Percentiles rank a stretch among this genome's conserved stretches.
phyloP scores from a whole-genome alignment of 148 eudicot genomes.

The Vaccinium macrocarpon region DNA sequence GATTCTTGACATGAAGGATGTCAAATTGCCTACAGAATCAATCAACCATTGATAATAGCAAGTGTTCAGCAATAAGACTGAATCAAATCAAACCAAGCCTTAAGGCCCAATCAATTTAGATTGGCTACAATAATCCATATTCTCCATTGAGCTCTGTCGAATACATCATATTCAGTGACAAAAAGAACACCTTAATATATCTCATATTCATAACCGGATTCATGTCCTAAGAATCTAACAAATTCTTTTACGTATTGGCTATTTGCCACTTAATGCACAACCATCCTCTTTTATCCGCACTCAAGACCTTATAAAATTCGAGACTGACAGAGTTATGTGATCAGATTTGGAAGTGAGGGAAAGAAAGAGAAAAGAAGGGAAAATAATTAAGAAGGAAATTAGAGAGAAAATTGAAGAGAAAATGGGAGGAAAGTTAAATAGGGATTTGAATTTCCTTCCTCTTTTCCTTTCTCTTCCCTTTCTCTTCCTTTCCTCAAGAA shows the following conservation, averaged over 20 bases:
- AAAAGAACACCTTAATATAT: neutral
- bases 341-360: no score
- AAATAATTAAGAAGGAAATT: no score
- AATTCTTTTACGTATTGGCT: neutral
- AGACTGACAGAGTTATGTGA: neutral
- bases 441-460: no score
- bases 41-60: neutral
- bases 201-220: neutral
- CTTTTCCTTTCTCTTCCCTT: no score
- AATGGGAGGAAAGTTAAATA: no score
- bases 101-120: neutral
- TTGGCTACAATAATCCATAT: neutral
- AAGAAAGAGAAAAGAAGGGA: no score
- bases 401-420: no score
- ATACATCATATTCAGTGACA: neutral
- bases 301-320: neutral
- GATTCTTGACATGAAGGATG: neutral
- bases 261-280: neutral
- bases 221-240: neutral
- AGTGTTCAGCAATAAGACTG: neutral
- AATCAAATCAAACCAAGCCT: neutral
- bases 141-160: neutral
- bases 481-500: no score
- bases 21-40: neutral
- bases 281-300: neutral